phyloP scores from a whole-genome alignment of 2,329 filamentous ascomycete species.

The Westerdykella ornata region DNA sequence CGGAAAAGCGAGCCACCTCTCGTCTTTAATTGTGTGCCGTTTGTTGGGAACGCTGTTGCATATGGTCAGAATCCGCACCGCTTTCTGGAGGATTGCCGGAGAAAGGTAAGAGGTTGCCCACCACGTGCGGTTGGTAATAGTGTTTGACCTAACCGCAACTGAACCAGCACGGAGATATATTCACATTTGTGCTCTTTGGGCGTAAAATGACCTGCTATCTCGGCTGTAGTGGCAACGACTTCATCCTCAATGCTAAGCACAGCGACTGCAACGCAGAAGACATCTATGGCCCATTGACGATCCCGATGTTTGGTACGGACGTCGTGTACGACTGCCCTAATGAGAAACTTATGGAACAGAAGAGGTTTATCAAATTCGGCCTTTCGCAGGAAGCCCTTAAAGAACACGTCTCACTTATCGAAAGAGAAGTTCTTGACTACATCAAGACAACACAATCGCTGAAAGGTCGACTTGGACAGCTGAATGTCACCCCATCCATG shows the following conservation, averaged over 20 bases:
- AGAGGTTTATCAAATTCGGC: conserved; percentile 63
- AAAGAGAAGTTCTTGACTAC: conserved; percentile 62
- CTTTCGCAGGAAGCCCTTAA: conserved; percentile 62
- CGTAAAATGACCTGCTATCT: conserved; percentile 48
- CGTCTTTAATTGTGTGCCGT: conserved; percentile 73
- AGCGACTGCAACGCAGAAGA: conserved; percentile 51
- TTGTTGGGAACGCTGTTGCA: conserved; percentile 41
- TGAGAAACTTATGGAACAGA: conserved; percentile 24
- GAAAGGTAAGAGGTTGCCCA: conserved; percentile 50
- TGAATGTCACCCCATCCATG: conserved; percentile 64
- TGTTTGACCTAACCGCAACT: too few species aligned
- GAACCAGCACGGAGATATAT: conserved; percentile 47
- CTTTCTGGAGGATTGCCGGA: conserved; percentile 59
- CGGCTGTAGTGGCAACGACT: conserved; percentile 49
- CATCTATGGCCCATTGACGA: conserved; percentile 45
- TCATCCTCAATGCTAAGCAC: conserved; percentile 51
- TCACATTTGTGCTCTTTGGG: conserved; percentile 51
- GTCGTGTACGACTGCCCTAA: conserved; percentile 27
- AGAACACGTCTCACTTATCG: conserved; percentile 66
- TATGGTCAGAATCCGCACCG: conserved; percentile 59
- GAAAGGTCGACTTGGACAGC: conserved; percentile 55
- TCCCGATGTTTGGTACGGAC: conserved; percentile 17
- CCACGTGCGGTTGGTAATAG: neutral
- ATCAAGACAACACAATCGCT: conserved; percentile 58
- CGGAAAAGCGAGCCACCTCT: conserved; percentile 44